A percentile compares a stretch with the other conserved stretches of the same genome.
phyloP scores from a whole-genome alignment of 257 asterid genomes.

The Salvia hispanica region DNA sequence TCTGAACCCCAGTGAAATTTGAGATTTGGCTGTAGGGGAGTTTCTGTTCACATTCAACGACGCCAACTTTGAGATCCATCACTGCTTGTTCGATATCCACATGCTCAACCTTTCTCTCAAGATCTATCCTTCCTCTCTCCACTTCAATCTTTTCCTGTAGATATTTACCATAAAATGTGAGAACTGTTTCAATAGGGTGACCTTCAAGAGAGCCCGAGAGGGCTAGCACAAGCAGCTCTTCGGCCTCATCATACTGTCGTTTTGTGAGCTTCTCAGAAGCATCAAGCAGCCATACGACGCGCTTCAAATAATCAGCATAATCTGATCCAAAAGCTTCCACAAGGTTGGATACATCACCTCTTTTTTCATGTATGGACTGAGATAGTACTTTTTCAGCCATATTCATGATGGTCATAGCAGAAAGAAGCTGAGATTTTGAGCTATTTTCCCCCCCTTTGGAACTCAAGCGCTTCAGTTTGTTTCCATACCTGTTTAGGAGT shows the following conservation, averaged over 20 bases:
- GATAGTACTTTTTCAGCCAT: conserved; percentile 18
- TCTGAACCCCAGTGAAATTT: no score
- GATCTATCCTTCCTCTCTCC: conserved; percentile 22
- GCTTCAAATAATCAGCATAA: conserved; percentile 10
- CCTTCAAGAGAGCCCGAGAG: conserved; percentile 28
- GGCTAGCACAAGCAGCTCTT: conserved; percentile 25
- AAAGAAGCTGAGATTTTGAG: not conserved
- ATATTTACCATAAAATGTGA: conserved; percentile 34
- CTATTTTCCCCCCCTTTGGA: conserved; percentile 4
- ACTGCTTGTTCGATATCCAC: no score
- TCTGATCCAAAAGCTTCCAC: not conserved
- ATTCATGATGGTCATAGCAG: conserved; percentile 27
- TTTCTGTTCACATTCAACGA: no score
- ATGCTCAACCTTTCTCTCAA: no score
- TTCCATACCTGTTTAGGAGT: conserved; percentile 21
- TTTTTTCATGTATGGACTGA: not conserved
- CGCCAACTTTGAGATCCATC: no score
- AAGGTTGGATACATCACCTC: no score
- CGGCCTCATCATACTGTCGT: conserved; percentile 39
- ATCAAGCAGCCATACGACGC: conserved; percentile 3
- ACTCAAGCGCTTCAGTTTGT: conserved; percentile 20
- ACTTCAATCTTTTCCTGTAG: conserved; percentile 38
- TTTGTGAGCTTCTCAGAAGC: conserved; percentile 37
- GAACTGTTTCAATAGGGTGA: conserved; percentile 38
- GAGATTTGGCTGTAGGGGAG: no score